Percentiles rank a stretch among this genome's conserved stretches.
Conservation (phyloP, 2,329 filamentous ascomycete genomes). For the Diaporthe citriasiana region DNA sequence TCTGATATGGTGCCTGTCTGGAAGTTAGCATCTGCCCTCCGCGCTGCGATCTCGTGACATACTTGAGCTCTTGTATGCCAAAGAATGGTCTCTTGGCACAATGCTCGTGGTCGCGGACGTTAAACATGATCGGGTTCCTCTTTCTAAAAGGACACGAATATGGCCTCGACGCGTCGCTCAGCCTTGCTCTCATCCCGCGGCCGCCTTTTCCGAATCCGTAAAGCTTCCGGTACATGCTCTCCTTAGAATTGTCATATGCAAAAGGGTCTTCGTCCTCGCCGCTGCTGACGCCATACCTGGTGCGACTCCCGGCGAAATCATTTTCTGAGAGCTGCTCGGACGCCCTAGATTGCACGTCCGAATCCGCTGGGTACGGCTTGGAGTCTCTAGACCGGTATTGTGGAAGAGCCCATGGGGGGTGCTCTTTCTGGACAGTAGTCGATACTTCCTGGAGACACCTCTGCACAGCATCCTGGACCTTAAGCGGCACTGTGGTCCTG, state of each 20-base stretch:
- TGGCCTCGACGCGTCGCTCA: not conserved
- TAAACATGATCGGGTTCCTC: slow-evolving; percentile 39
- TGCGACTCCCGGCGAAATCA: not conserved
- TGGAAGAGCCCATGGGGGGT: slow-evolving; percentile 28
- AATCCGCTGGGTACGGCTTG: not conserved
- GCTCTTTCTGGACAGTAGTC: slow-evolving; percentile 14
- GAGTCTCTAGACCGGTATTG: slow-evolving; percentile 2
- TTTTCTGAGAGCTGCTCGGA: slow-evolving; percentile 1
- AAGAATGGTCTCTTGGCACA: slow-evolving; percentile 38
- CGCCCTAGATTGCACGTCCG: slow-evolving; percentile 13
- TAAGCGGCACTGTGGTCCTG: not conserved
- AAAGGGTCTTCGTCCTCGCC: slow-evolving; percentile 39
- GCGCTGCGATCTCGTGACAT: not conserved
- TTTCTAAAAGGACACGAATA: slow-evolving; percentile 41
- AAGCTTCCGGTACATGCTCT: not conserved
- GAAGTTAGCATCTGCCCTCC: not conserved
- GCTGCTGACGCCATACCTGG: not conserved
- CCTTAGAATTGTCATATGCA: slow-evolving; percentile 31
- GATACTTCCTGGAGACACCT: slow-evolving; percentile 32
- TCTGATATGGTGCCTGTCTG: slow-evolving; percentile 34
- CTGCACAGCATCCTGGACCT: slow-evolving; percentile 24
- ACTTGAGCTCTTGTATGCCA: slow-evolving; percentile 40
- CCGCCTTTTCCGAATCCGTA: not conserved
- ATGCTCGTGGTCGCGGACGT: slow-evolving; percentile 41
- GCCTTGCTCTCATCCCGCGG: not conserved